phyloP scores from a whole-genome alignment of 1,139 yeast species.

The Nakaseomyces sp. region DNA sequence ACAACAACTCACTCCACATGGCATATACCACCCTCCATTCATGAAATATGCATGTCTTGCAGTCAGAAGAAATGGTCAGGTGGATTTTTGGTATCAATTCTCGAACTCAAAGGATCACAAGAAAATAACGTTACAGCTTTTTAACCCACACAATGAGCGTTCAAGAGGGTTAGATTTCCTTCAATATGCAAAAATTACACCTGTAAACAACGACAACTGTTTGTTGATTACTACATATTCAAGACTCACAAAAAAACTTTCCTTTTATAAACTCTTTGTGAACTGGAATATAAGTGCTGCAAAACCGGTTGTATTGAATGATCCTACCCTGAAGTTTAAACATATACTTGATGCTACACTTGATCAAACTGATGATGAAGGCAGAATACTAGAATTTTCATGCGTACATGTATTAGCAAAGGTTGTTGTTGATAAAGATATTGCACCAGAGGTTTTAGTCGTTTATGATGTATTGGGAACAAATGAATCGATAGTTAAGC shows the following conservation, averaged over 20 bases:
- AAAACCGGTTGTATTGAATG: conserved; percentile 22
- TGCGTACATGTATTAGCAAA: conserved; percentile 26
- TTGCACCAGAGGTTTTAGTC: conserved; percentile 26
- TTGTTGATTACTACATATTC: conserved; percentile 28
- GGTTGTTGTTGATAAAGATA: conserved; percentile 24
- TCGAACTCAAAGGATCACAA: conserved; percentile 33
- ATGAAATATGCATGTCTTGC: conserved; percentile 32
- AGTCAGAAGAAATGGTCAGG: conserved; percentile 30
- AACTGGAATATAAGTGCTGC: conserved; percentile 27
- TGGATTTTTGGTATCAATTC: conserved; percentile 33
- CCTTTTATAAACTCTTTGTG: conserved; percentile 27
- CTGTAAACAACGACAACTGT: conserved; percentile 28
- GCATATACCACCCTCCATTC: conserved; percentile 31
- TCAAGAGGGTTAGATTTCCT: conserved; percentile 29
- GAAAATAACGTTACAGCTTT: conserved; percentile 27
- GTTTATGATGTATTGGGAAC: conserved; percentile 23
- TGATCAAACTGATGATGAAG: conserved; percentile 21
- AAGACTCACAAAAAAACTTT: conserved; percentile 18
- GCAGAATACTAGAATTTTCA: conserved; percentile 18
- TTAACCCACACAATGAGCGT: conserved; percentile 18
- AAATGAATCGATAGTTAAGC: conserved; percentile 21
- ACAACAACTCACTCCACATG: conserved; percentile 29
- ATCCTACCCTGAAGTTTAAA: conserved; percentile 26
- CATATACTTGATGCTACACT: conserved; percentile 22
- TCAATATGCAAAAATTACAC: conserved; percentile 28